Conservation (phyloP, 176 grass and related monocot species). For the barley (Hordeum vulgare) region MorexV3_pseudomolecules_assembly NC_058523.1:547482175-547482674, state of each 20-base stretch:
- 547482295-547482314: constrained; percentile 30
- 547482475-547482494: constrained; percentile 25
- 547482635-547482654: neutral
- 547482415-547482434: constrained; percentile 19
- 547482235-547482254: constrained; percentile 12
- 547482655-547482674: neutral
- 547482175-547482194: constrained; percentile 20
- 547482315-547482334: constrained; percentile 16
- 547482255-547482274: constrained; percentile 16
- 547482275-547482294: constrained; percentile 27
- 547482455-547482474: constrained; percentile 27
- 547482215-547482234: neutral
- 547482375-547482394: constrained; percentile 11
- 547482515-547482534: neutral
- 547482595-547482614: neutral
- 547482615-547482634: constrained; percentile 18
- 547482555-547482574: neutral
- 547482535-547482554: neutral
- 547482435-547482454: constrained; percentile 26
- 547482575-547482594: neutral
- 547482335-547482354: constrained; percentile 2
- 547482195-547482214: neutral
- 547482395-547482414: constrained; percentile 32
- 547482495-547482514: neutral
- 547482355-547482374: constrained; percentile 12